Evolutionary conservation across 106 monocot species (phyloP).

Genomic region (Platanthera zijinensis): DNA sequence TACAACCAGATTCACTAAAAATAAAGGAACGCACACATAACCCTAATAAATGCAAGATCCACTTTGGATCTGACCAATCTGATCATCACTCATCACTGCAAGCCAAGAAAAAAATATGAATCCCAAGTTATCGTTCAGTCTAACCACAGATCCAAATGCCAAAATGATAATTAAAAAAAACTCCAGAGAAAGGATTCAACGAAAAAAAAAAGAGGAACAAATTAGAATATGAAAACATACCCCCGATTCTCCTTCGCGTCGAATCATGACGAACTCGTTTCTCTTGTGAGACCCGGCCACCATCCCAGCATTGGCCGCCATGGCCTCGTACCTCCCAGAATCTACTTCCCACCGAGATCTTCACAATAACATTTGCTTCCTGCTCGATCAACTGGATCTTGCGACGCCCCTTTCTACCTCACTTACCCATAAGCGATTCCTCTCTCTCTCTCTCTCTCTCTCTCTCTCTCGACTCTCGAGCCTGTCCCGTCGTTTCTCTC

Average conservation of each 20-base stretch:
- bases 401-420: background rate
- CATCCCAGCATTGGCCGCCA: conserved; percentile 87
- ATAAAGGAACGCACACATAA: background rate
- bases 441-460: background rate
- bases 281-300: conserved; percentile 73
- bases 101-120: background rate
- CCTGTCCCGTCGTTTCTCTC: background rate
- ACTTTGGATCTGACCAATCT: conserved; percentile 1
- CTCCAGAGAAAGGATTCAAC: background rate
- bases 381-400: background rate
- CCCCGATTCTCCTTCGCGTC: conserved; percentile 56
- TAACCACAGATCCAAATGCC: background rate
- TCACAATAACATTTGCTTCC: conserved; percentile 1
- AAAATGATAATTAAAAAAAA: background rate
- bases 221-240: conserved; percentile 11
- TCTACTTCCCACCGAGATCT: conserved; percentile 4
- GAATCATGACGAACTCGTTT: conserved; percentile 85
- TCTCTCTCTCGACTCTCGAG: background rate
- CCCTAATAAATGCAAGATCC: background rate
- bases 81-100: too few species aligned
- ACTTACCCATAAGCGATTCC: background rate
- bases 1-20: background rate
- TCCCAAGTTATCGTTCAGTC: conserved; percentile 2
- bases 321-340: conserved; percentile 10
- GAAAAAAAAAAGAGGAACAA: background rate